These are phyloP conservation scores for Gastrolobium bilobum DNA, from an alignment of 306 rosid species.

Conservation along the genomic window DNA sequence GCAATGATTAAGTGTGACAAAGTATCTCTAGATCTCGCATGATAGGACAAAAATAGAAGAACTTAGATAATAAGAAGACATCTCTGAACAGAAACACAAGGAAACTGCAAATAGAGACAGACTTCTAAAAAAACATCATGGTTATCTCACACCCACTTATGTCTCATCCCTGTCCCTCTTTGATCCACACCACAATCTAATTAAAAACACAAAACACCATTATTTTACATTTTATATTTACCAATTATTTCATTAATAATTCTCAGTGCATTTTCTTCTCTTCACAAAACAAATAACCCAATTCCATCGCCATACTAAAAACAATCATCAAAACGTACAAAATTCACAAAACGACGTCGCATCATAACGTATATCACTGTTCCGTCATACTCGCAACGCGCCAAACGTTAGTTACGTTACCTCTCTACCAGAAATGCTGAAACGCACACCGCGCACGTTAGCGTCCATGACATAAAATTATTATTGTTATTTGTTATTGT, in stretches of 20 bases:
- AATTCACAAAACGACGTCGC: slow-evolving; percentile 10
- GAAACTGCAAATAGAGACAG: slow-evolving; percentile 54
- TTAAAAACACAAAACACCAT: not conserved
- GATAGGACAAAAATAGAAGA: slow-evolving; percentile 39
- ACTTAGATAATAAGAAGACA: slow-evolving; percentile 28
- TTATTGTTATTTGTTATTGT: not conserved
- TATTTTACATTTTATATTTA: not conserved
- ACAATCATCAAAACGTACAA: not conserved
- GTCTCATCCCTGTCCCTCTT: slow-evolving; percentile 43
- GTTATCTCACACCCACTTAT: slow-evolving; percentile 24
- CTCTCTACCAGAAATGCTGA: not conserved
- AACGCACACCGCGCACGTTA: slow-evolving; percentile 45
- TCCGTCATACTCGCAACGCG: not conserved
- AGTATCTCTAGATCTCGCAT: not conserved
- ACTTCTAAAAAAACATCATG: slow-evolving; percentile 19
- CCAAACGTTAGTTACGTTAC: slow-evolving; percentile 34
- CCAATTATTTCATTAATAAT: not conserved
- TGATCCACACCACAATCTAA: slow-evolving; percentile 24
- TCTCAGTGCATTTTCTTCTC: not conserved
- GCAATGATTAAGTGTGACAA: slow-evolving; percentile 27
- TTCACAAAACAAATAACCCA: not conserved
- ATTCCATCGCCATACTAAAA: not conserved
- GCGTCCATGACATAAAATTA: not conserved
- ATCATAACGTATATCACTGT: not conserved
- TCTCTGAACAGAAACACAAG: slow-evolving; percentile 49